Conservation (phyloP, 805 yeast species). For the Spencermartinsiella europaea region DNA sequence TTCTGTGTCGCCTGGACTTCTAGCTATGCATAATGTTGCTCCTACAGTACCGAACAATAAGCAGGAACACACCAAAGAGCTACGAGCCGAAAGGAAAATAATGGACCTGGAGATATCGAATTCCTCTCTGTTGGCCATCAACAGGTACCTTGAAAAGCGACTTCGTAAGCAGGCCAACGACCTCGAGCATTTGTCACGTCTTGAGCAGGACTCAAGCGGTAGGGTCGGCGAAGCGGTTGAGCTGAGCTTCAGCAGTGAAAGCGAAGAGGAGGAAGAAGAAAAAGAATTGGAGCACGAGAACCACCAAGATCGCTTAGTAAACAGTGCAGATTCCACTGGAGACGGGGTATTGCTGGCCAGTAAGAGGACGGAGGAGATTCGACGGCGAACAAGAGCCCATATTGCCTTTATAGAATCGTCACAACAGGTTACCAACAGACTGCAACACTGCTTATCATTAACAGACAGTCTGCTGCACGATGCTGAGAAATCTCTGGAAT, state of each 20-base stretch:
- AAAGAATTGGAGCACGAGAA: background rate
- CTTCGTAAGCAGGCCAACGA: slow-evolving; percentile 23
- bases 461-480: slow-evolving; percentile 16
- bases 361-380: slow-evolving; percentile 4
- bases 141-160: slow-evolving; percentile 24
- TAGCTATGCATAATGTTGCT: background rate
- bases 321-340: background rate
- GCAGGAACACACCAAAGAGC: background rate
- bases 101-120: slow-evolving; percentile 30
- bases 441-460: slow-evolving; percentile 17
- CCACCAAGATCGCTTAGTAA: background rate
- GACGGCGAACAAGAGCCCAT: slow-evolving; percentile 14
- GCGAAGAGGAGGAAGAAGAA: slow-evolving; percentile 1
- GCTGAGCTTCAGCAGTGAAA: background rate
- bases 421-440: slow-evolving; percentile 9
- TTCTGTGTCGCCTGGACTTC: background rate
- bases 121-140: slow-evolving; percentile 24
- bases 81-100: slow-evolving; percentile 23
- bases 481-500: slow-evolving; percentile 11
- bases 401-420: slow-evolving; percentile 12
- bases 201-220: background rate
- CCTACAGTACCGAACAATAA: background rate
- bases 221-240: background rate
- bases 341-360: background rate
- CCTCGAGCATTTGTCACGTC: slow-evolving; percentile 14